Evolutionary conservation across 495 filamentous ascomycete genomes (phyloP).

Genomic region (Hyphodiscus hymeniophilus): DNA sequence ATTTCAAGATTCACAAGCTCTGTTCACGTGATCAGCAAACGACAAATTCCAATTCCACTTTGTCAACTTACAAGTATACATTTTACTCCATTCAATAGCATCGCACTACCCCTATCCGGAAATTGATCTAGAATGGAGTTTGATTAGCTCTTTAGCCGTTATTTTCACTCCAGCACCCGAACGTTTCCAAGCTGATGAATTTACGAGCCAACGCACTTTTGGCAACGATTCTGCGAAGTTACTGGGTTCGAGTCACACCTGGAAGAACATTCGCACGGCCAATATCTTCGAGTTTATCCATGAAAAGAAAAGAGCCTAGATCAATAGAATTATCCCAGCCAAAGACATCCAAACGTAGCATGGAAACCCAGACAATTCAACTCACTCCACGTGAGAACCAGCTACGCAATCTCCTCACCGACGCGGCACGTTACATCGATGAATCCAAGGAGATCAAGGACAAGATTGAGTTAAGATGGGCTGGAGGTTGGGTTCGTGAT

Average conservation of each 20-base stretch:
- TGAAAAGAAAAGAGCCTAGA: constrained; percentile 15
- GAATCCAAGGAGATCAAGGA: constrained; percentile 37
- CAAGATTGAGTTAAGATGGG: constrained; percentile 69
- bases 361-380: constrained; percentile 36
- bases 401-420: constrained; percentile 62
- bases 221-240: too few species aligned
- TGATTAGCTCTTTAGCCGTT: too few species aligned
- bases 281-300: constrained; percentile 7
- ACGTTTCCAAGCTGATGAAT: not conserved
- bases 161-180: too few species aligned
- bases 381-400: constrained; percentile 61
- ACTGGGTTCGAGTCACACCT: constrained; percentile 5
- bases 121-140: too few species aligned
- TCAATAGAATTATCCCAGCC: not conserved
- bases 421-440: constrained; percentile 63
- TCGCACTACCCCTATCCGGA: too few species aligned
- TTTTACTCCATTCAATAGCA: too few species aligned
- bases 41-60: too few species aligned
- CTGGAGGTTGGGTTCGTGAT: constrained; percentile 98
- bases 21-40: too few species aligned
- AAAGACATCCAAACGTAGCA: constrained; percentile 11
- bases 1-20: too few species aligned
- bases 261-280: not conserved
- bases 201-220: too few species aligned
- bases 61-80: too few species aligned